Evolutionary conservation across 2,329 filamentous ascomycete genomes (phyloP), one percentile per base, ranked within the genome.

Genomic region (Calonectria leucothoes): DNA sequence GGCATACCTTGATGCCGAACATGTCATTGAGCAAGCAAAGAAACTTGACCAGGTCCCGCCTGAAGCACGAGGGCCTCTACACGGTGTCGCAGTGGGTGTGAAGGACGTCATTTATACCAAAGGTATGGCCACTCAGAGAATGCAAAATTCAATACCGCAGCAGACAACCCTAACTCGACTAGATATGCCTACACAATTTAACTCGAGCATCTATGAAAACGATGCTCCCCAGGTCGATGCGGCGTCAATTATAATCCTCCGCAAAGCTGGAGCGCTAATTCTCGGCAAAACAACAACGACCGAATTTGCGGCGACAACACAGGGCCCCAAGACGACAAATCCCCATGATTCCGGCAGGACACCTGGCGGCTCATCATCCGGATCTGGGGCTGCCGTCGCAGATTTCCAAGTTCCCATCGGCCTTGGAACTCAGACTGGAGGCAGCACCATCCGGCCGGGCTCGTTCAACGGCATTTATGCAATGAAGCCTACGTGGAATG

Each of bases 391-490:
- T 0, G 92, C 91, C 0, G 92, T 94, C 0, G 92, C 85, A 8
- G 93, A 94, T 75, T 89, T 89, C 66, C 92, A 94, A 74, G 88
- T 88, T 0, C 90, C 92, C 0, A 78, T 94, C 14, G 88, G 84
- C 0, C 83, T 94, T 0, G 93, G 92, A 0, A 93, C 92, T 0
- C 92, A 94, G 78, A 94, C 92, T 0, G 90, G 89, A 2, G 93
- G 93, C 0, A 92, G 90, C 72, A 90, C 87, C 0, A 90, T 94
- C 55, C 88, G 92, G 0, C 93, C 93, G 0, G 92, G 86, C 0
- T 91, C 91, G 0, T 94, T 90, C 83, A 93, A 91, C 73, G 92
- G 92, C 7, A 86, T 92, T 6, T 94, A 91, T 70, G 91, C 87
- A 0, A 84, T 93, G 69, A 94, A 94, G 79, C 92, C 92, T 2